phyloP scores from a whole-genome alignment of 148 eudicot genomes.

The Chenopodium formosanum region DNA sequence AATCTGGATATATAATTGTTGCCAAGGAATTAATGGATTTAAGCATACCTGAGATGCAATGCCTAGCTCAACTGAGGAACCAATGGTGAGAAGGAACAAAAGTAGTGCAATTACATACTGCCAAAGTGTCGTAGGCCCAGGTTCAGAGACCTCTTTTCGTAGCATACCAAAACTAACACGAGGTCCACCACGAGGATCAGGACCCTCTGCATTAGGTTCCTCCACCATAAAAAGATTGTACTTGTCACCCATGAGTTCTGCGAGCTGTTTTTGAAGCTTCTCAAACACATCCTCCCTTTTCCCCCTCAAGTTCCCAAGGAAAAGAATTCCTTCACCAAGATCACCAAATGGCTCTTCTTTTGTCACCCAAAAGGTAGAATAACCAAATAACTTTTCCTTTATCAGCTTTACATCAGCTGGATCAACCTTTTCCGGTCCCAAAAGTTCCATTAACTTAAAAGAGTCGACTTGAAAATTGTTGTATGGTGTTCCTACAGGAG shows the following conservation, averaged over 20 bases:
- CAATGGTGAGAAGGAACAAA: slow-evolving; percentile 85
- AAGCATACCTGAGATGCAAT: slow-evolving; percentile 92
- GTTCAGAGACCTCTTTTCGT: slow-evolving; percentile 96
- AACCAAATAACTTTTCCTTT: slow-evolving; percentile 89
- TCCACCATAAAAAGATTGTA: slow-evolving; percentile 97
- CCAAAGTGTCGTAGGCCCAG: slow-evolving; percentile 93
- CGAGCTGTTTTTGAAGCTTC: slow-evolving; percentile 79
- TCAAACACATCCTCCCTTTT: slow-evolving; percentile 80
- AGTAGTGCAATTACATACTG: slow-evolving; percentile 92
- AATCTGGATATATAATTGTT: not conserved
- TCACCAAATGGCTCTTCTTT: slow-evolving; percentile 98
- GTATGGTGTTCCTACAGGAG: slow-evolving; percentile 57
- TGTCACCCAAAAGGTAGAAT: slow-evolving; percentile 98
- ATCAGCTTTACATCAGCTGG: slow-evolving; percentile 86
- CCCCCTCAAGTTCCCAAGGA: slow-evolving; percentile 95
- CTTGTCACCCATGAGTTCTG: slow-evolving; percentile 79
- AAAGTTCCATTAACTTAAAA: slow-evolving; percentile 92
- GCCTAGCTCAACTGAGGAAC: slow-evolving; percentile 98
- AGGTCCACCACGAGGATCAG: slow-evolving; percentile 98
- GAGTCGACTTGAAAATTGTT: slow-evolving; percentile 91
- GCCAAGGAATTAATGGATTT: not conserved
- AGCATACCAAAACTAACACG: slow-evolving; percentile 98
- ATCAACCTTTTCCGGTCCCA: slow-evolving; percentile 97
- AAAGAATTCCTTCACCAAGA: slow-evolving; percentile 91
- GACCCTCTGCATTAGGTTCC: slow-evolving; percentile 92